Base-by-base conservation (phyloP, 2,329 filamentous ascomycete species). In the Fusarium stilboides region DNA sequence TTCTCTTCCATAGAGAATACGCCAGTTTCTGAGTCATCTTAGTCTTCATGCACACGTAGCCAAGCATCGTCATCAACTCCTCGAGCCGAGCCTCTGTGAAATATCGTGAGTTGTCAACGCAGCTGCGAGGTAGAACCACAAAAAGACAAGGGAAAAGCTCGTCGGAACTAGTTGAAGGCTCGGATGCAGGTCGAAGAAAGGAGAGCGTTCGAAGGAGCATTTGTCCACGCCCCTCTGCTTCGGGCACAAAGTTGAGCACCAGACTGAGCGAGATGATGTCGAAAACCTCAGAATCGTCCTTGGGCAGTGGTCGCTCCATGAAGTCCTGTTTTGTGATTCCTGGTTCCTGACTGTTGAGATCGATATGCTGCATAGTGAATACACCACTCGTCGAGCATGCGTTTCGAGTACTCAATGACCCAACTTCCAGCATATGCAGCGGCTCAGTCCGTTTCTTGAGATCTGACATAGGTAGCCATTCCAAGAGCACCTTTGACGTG, bases 221-320 rank as follows among this genome's bases (percentile, higher is more conserved):
- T 60, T 92, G 88, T 3, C 96, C 96, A 72, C 94, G 87, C 6
- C 85, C 87, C 33, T 81, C 81, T 5, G 94, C 87, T 71, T 94
- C 90, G 0, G 95, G 93, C 5, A 98, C 94, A 76, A 94, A 99
- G 79, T 99, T 99, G 67, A 99, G 85, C 7, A 99, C 96, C 54
- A 99, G 83, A 10, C 94, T 97, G 24, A 99, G 84, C 50, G 94
- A 97, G 74, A 99, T 91, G 52, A 98, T 88, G 77, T 99, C 93
- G 77, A 98, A 98, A 22, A 83, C 84, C 40, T 94, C 89, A 1
- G 82, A 78, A 8, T 86, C 82, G 22, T 85, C 78, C 7, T 76
- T 77, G 0, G 95, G 95, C 5, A 95, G 79, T 1, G 94, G 92
- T 26, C 94, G 87, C 71, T 93, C 82, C 94, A 99, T 97, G 76